Percentiles rank a stretch among this genome's conserved stretches.
Evolutionary conservation across 352 stramenopile genomes (phyloP).

Genomic region (Pythium grandisporangium): DNA sequence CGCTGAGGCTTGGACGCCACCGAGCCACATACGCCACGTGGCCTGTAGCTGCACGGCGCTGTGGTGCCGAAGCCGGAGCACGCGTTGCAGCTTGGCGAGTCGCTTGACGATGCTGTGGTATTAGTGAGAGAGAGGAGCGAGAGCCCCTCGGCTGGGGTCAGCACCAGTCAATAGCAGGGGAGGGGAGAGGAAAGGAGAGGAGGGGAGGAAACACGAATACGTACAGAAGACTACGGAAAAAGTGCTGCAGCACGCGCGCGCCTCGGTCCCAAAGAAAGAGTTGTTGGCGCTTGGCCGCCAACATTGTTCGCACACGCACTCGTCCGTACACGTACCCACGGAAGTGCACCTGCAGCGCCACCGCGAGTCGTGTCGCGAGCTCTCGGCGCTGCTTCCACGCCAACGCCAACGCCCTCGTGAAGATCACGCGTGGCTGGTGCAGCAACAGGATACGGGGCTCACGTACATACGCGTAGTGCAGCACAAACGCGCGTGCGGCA

Average conservation of each 20-base stretch:
- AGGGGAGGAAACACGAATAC: conserved; percentile 10
- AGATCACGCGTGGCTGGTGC: conserved; percentile 32
- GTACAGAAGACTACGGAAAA: conserved; percentile 70
- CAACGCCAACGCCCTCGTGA: conserved; percentile 34
- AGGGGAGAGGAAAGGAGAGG: too few species aligned
- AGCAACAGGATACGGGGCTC: conserved; percentile 45
- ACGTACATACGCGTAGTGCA: conserved; percentile 26
- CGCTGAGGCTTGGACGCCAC: conserved; percentile 37
- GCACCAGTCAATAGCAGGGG: too few species aligned
- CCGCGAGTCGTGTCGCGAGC: conserved; percentile 25
- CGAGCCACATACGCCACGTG: conserved; percentile 72
- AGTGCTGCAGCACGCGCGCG: conserved; percentile 52
- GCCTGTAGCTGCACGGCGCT: conserved; percentile 52
- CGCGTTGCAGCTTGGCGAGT: conserved; percentile 26
- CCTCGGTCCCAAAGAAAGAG: conserved; percentile 26
- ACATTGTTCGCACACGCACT: conserved; percentile 23
- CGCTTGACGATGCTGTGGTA: conserved; percentile 34
- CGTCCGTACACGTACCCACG: conserved; percentile 44
- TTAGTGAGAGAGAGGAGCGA: conserved; percentile 1
- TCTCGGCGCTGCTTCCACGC: conserved; percentile 55
- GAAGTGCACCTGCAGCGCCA: conserved; percentile 24
- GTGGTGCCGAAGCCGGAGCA: conserved; percentile 22
- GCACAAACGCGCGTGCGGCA: conserved; percentile 20
- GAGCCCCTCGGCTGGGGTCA: too few species aligned
- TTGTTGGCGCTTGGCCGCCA: conserved; percentile 18